phyloP scores from a whole-genome alignment of 1,284 basidiomycete genomes.

The Volvariella volvacea region DNA sequence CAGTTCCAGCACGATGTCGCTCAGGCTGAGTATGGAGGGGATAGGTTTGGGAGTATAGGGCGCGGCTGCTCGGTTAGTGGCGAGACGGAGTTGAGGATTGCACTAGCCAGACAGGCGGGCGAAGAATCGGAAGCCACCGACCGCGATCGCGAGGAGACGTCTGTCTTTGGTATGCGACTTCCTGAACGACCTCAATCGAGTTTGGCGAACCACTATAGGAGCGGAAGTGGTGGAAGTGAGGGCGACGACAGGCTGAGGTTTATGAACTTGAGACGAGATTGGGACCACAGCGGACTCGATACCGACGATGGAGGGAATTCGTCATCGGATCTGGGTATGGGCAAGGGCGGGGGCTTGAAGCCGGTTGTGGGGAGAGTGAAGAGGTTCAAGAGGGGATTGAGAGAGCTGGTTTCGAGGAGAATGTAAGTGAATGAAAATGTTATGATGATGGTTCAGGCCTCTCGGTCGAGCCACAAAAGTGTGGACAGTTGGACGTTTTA shows the following conservation, averaged over 20 bases:
- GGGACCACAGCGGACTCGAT: conserved; percentile 11
- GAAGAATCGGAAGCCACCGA: conserved; percentile 1
- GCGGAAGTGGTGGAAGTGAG: conserved; percentile 12
- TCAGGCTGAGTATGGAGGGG: too few relatives aligned
- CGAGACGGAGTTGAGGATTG: conserved; percentile 51
- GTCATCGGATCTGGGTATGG: neutral
- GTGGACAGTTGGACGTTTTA: too few relatives aligned
- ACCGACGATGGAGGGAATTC: conserved; percentile 2
- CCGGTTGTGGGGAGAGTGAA: conserved; percentile 22
- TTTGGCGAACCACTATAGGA: conserved; percentile 8
- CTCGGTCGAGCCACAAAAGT: too few relatives aligned
- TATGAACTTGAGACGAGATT: conserved; percentile 15
- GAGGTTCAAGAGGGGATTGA: conserved; percentile 35
- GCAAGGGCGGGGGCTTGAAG: conserved; percentile 11
- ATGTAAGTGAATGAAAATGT: too few relatives aligned
- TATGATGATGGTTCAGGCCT: too few relatives aligned
- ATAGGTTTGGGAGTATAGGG: neutral
- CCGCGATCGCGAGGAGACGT: conserved; percentile 5
- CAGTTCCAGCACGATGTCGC: too few relatives aligned
- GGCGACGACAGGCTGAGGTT: conserved; percentile 22
- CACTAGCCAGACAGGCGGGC: conserved; percentile 31
- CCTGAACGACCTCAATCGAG: neutral
- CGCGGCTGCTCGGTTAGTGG: conserved; percentile 45
- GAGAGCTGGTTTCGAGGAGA: conserved; percentile 25
- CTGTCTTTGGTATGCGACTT: too few relatives aligned